Conservation (phyloP, 768 basidiomycete species). For the Mycena sanguinolenta region DNA sequence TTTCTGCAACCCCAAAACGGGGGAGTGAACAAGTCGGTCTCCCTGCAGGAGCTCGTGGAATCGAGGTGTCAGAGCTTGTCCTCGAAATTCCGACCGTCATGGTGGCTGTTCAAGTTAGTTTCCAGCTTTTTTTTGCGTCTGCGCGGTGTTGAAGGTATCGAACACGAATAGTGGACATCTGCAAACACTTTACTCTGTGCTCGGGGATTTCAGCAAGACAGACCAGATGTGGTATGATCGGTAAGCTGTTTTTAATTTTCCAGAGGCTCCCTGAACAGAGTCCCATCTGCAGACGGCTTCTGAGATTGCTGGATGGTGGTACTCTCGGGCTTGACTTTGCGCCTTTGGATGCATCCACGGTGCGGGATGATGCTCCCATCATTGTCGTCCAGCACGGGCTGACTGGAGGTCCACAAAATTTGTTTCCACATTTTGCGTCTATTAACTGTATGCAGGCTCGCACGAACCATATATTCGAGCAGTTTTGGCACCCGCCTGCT, state of each 20-base stretch:
- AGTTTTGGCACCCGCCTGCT: slow-evolving; percentile 80
- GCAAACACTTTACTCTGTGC: slow-evolving; percentile 71
- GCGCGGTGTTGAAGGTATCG: not conserved
- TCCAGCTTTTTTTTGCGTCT: no score
- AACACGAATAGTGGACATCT: slow-evolving; percentile 60
- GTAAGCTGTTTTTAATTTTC: not conserved
- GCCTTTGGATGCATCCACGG: slow-evolving; percentile 54
- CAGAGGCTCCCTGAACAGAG: not conserved
- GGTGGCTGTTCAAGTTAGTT: slow-evolving; percentile 60
- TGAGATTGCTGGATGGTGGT: slow-evolving; percentile 71
- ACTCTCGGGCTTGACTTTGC: slow-evolving; percentile 78
- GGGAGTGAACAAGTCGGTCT: slow-evolving; percentile 41
- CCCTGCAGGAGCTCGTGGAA: slow-evolving; percentile 57
- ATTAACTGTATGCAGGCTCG: slow-evolving; percentile 66
- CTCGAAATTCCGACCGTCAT: slow-evolving; percentile 57
- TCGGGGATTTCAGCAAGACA: slow-evolving; percentile 70
- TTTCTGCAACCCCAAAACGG: not conserved
- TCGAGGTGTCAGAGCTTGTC: slow-evolving; percentile 58
- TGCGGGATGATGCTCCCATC: slow-evolving; percentile 61
- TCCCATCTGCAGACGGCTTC: slow-evolving; percentile 52
- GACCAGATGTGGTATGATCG: slow-evolving; percentile 67
- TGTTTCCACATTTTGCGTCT: not conserved
- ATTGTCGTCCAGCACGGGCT: slow-evolving; percentile 72
- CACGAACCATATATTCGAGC: slow-evolving; percentile 93
- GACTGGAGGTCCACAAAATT: slow-evolving; percentile 57